Percentiles rank a stretch among this genome's conserved stretches.
Conservation (phyloP, 306 rosid genomes). For the Castanospermum australe region DNA sequence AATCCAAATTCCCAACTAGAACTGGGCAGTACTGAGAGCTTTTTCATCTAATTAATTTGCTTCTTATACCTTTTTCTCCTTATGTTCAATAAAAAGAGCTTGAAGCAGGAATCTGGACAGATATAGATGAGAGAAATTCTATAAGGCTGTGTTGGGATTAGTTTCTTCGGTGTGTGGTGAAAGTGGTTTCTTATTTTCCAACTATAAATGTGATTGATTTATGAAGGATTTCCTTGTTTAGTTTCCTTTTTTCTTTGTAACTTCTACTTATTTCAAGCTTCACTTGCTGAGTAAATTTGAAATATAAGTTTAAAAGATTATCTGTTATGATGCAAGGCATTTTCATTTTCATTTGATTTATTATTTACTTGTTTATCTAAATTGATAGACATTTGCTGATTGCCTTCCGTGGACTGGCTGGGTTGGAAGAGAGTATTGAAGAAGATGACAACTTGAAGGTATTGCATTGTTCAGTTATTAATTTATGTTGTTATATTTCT, state of each 20-base stretch:
- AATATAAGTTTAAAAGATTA: not conserved
- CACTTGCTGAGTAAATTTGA: not conserved
- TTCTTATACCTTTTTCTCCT: no score
- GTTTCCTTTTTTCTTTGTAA: not conserved
- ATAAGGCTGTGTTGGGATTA: no score
- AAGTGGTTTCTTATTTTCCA: no score
- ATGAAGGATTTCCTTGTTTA: not conserved
- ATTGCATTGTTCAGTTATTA: not conserved
- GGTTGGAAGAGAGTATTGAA: constrained; percentile 70
- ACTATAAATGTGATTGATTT: not conserved
- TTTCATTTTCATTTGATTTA: not conserved
- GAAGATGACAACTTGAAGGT: constrained; percentile 64
- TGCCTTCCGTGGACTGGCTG: constrained; percentile 83
- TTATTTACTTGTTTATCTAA: constrained; percentile 1
- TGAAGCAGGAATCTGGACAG: no score
- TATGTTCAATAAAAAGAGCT: no score
- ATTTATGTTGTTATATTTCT: not conserved
- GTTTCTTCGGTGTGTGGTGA: no score
- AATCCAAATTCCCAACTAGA: no score
- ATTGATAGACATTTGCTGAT: constrained; percentile 57
- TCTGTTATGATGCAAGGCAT: not conserved
- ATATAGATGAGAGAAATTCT: no score
- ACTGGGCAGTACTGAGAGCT: no score
- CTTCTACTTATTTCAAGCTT: not conserved
- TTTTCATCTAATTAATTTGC: no score